These are phyloP conservation scores for Themeda triandra DNA, from an alignment of 176 grass and related monocot genomes.

Conservation along the genomic window DNA sequence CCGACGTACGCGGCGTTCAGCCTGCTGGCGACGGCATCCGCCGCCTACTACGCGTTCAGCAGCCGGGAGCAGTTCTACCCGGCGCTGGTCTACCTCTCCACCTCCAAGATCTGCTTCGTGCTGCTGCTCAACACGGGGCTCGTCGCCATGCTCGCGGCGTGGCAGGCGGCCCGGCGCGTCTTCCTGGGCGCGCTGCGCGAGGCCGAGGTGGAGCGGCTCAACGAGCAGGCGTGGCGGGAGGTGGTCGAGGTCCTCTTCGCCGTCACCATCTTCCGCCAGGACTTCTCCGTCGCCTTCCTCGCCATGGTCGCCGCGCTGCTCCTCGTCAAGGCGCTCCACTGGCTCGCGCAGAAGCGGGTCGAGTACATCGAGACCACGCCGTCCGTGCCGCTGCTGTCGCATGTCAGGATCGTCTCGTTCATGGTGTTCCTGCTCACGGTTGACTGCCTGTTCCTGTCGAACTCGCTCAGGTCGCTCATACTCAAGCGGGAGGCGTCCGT, in stretches of 20 bases:
- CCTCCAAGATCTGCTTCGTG: constrained; percentile 98
- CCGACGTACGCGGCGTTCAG: constrained; percentile 91
- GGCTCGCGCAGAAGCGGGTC: constrained; percentile 85
- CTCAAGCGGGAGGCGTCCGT: constrained; percentile 65
- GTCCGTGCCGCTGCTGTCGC: constrained; percentile 72
- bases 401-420: constrained; percentile 81
- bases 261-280: constrained; percentile 96
- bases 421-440: constrained; percentile 70
- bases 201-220: constrained; percentile 91
- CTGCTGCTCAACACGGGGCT: constrained; percentile 93
- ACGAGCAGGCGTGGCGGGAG: constrained; percentile 95
- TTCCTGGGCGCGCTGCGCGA: constrained; percentile 87
- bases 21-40: constrained; percentile 73
- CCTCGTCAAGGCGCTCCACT: constrained; percentile 82
- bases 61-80: constrained; percentile 97
- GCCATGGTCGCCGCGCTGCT: constrained; percentile 81
- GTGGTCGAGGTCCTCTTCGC: constrained; percentile 93
- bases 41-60: constrained; percentile 90
- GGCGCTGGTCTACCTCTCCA: constrained; percentile 93
- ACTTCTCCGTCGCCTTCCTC: constrained; percentile 91
- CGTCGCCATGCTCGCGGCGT: constrained; percentile 88
- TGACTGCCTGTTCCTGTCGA: constrained; percentile 77
- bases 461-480: constrained; percentile 58
- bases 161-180: constrained; percentile 79
- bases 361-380: constrained; percentile 96